These are phyloP conservation scores for Lunasporangiospora selenospora DNA, from an alignment of 192 early-diverging fungal genomes.

Conservation along the genomic window DNA sequence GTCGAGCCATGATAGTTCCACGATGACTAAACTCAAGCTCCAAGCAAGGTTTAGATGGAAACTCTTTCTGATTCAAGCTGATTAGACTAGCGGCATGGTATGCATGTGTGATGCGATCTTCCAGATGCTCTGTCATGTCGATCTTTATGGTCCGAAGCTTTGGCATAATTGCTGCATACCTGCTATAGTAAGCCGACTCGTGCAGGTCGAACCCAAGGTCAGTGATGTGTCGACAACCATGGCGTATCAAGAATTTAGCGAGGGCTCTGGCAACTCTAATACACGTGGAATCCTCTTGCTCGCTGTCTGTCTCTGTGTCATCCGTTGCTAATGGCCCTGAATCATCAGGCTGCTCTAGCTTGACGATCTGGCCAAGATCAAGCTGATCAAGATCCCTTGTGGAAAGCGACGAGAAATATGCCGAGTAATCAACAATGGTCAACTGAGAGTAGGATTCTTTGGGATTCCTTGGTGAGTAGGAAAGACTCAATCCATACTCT, in stretches of 20 bases:
- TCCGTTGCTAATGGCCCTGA: too few species aligned
- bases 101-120: not conserved
- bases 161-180: not conserved
- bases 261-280: too few species aligned
- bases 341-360: too few species aligned
- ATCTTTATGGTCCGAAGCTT: not conserved
- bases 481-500: too few species aligned
- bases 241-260: not conserved
- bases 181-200: not conserved
- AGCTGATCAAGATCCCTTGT: too few species aligned
- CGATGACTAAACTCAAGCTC: not conserved
- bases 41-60: conserved; percentile 1
- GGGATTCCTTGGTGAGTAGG: too few species aligned
- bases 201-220: conserved; percentile 1
- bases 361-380: too few species aligned
- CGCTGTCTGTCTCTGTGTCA: too few species aligned
- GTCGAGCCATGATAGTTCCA: not conserved
- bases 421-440: too few species aligned
- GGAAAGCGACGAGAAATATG: too few species aligned
- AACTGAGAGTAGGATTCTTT: too few species aligned
- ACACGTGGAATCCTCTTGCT: too few species aligned
- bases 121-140: not conserved
- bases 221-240: not conserved
- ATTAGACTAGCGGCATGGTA: not conserved
- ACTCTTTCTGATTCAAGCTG: not conserved